Base-by-base conservation (phyloP, 163 green algal genomes). In the Scenedesmus sp. region DNA sequence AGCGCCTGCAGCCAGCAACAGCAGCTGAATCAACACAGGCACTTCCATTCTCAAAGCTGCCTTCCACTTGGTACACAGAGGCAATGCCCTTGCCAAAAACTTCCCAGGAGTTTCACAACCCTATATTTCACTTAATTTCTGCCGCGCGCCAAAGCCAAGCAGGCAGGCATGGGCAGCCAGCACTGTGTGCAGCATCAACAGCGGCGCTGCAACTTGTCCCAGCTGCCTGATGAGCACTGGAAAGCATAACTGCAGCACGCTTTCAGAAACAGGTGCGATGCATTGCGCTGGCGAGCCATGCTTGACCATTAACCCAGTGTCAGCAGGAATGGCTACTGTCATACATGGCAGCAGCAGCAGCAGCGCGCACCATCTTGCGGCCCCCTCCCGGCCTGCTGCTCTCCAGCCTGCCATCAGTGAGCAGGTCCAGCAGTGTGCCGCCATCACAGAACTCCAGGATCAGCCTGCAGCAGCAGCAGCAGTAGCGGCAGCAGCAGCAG, bases 391-490 rank as follows among this genome's bases (percentile, higher is more conserved):
- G 34, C n/a, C 23, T 54, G n/a, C 20, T 46, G 16, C 82, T 87
- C 55, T 52, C 70, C 83, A 88, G 59, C 5, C 56, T 57, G 1
- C 83, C n/a, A 18, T 60, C 84, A 20, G n/a, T 46, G 59, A 88
- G 57, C 60, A 74, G 7, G 60, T 88, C 84, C n/a, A 74, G 57
- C 59, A 88, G 84, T 26, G 81, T 86, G 54, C 81, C 81, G 2
- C 81, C 81, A 64, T 86, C 81, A n/a, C 77, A 84, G 46, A 84
- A 84, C 70, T 46, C 70, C 70, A 79, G 23, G 70, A 79, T 79
- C 23, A 79, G 70, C 77, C 77, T 84, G 57, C 82, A 88, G 82
- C 57, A 64, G 46, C 79, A 64, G n/a, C 59, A 64, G 9, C 59
- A 64, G 34, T 46, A 8, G 60, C n/a, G 55, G 57, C 64, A 79